phyloP scores from a whole-genome alignment of 768 basidiomycete genomes.

The Hortiboletus flavorubellus region DNA sequence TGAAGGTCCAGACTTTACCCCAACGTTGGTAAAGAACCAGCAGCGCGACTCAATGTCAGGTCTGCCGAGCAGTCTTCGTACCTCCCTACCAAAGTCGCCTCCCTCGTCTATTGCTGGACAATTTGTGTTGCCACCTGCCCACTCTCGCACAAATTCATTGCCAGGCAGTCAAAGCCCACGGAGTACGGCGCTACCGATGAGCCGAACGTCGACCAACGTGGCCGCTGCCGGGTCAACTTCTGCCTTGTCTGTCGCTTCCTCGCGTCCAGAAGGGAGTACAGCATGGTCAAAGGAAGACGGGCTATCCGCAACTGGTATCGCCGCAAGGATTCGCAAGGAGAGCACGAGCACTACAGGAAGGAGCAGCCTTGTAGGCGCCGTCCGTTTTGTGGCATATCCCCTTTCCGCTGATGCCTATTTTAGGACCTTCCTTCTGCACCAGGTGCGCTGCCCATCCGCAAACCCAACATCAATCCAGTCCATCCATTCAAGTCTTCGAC shows the following conservation, averaged over 20 bases:
- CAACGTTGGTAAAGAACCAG: slow-evolving; percentile 65
- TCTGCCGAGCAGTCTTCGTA: slow-evolving; percentile 41
- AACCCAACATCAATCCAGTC: slow-evolving; percentile 38
- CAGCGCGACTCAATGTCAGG: slow-evolving; percentile 53
- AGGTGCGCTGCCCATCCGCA: slow-evolving; percentile 43
- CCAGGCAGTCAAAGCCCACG: slow-evolving; percentile 37
- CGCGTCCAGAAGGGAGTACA: slow-evolving; percentile 36
- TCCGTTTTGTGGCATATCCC: background rate
- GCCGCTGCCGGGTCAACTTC: slow-evolving; percentile 34
- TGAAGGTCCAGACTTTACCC: slow-evolving; percentile 63
- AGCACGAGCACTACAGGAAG: slow-evolving; percentile 43
- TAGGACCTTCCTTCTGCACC: slow-evolving; percentile 39
- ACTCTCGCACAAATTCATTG: slow-evolving; percentile 38
- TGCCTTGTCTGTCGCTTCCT: slow-evolving; percentile 41
- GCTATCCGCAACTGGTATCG: slow-evolving; percentile 32
- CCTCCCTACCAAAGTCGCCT: slow-evolving; percentile 46
- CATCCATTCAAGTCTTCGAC: slow-evolving; percentile 52
- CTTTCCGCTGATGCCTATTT: slow-evolving; percentile 6
- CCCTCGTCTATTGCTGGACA: slow-evolving; percentile 44
- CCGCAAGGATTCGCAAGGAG: slow-evolving; percentile 48
- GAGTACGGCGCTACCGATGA: slow-evolving; percentile 33
- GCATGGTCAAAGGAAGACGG: slow-evolving; percentile 38
- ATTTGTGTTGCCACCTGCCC: slow-evolving; percentile 36
- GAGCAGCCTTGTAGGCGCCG: slow-evolving; percentile 21
- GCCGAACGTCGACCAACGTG: slow-evolving; percentile 33